phyloP scores from a whole-genome alignment of 148 eudicot species.

The Euryodendron excelsum region DNA sequence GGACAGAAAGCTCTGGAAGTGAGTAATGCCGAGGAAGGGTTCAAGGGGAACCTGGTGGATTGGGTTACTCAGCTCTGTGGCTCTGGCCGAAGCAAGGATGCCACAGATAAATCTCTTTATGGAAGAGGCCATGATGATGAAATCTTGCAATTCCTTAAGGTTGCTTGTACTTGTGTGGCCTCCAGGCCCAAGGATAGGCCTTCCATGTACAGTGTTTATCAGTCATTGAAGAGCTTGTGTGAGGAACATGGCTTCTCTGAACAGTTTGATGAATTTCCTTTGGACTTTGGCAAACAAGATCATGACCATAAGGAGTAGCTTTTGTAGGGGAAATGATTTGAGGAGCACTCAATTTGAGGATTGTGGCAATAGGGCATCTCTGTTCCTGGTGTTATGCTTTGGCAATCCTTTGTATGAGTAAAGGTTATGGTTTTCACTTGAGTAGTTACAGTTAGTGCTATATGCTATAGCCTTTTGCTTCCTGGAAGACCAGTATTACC shows the following conservation, averaged over 20 bases:
- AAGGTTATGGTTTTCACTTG: too few species aligned
- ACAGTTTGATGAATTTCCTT: constrained; percentile 60
- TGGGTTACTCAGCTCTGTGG: constrained; percentile 58
- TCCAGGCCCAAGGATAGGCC: constrained; percentile 66
- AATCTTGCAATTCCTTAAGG: constrained; percentile 53
- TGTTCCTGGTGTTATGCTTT: not conserved
- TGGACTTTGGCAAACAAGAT: constrained; percentile 50
- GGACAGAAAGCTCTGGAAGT: constrained; percentile 69
- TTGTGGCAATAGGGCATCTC: not conserved
- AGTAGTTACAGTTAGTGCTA: too few species aligned
- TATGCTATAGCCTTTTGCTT: too few species aligned
- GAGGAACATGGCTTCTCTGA: constrained; percentile 54
- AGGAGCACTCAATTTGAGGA: not conserved
- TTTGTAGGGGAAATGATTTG: not conserved
- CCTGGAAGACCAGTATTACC: not conserved
- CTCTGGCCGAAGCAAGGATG: constrained; percentile 55
- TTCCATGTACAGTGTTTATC: constrained; percentile 65
- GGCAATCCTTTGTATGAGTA: not conserved
- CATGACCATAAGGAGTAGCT: constrained; percentile 23
- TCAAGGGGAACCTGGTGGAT: constrained; percentile 70
- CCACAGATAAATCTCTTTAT: constrained; percentile 48
- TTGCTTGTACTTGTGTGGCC: constrained; percentile 68
- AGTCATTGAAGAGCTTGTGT: constrained; percentile 49
- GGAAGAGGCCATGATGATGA: constrained; percentile 70
- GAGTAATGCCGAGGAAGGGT: constrained; percentile 43